Evolutionary conservation across 2,329 filamentous ascomycete species (phyloP), one percentile per base, ranked within the genome.

Genomic region (Diaporthe sp.): DNA sequence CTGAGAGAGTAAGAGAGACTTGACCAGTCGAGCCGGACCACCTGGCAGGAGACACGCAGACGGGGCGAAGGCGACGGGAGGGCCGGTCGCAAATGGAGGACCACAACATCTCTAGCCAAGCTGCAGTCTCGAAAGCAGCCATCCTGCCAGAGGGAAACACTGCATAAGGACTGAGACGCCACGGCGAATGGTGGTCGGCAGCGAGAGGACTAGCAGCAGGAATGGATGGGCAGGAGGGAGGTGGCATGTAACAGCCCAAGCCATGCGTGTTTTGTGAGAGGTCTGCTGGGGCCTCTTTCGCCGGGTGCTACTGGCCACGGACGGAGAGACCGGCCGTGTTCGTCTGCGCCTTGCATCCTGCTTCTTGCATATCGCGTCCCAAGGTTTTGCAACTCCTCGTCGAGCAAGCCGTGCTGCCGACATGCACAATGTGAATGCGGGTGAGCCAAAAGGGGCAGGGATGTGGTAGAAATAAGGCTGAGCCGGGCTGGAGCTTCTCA

Each of bases 141-240:
- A 70, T 56, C 27, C 59, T 25, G 27, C 51, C 71, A 73, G 50
- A 42, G 51, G 73, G 53, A 27, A 19, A 44, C 73, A 74, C 73
- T 25, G 59, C 73, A 72, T 69, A 22, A 63, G 61, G 53, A 53
- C 53, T 50, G 53, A 72, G 73, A 63, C 73, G 73, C 73, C 70
- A 74, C 73, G 56, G 37, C 70, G 61, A 69, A 72, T 74, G 37
- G 70, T 65, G 30, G 50, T 44, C 44, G 50, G n/a, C 32, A n/a
- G n/a, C 39, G 47, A 32, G 39, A 59, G n/a, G 32, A 66, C 61
- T 61, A 65, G 42, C 35, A 50, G 22, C 44, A 12, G 53, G 25
- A 32, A 44, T 42, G 44, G 59, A 58, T 39, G 58, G 65, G 53
- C 53, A 56, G 63, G 32, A 66, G n/a, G 61, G 61, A 51, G 63